A percentile compares a stretch with the other conserved stretches of the same genome.
Evolutionary conservation across 208 protist species (phyloP).

Genomic region (Polymyxa betae): DNA sequence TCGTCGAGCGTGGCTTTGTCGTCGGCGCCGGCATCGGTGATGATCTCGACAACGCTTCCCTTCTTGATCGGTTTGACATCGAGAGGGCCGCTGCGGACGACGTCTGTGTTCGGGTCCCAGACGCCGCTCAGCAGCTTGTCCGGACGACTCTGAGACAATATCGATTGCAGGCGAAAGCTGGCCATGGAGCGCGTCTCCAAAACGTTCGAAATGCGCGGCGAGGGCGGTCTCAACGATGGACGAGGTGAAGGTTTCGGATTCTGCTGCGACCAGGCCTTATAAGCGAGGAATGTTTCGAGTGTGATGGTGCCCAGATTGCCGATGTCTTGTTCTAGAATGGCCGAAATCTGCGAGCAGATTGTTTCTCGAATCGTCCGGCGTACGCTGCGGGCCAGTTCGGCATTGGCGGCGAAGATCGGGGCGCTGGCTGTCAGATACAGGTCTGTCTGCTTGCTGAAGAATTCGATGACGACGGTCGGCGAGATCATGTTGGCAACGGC

Average conservation of each 20-base stretch:
- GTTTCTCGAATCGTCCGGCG: background rate
- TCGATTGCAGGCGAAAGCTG: background rate
- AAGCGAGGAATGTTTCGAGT: background rate
- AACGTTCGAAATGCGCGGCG: background rate
- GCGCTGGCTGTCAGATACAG: background rate
- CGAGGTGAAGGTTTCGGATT: background rate
- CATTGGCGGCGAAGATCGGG: background rate
- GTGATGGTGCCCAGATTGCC: background rate
- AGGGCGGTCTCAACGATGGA: background rate
- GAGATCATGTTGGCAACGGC: background rate
- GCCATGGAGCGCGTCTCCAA: slow-evolving; percentile 20
- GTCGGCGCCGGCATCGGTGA: background rate
- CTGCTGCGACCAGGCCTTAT: background rate
- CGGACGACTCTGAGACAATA: background rate
- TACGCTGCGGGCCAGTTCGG: background rate
- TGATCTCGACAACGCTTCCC: background rate
- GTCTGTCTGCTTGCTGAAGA: background rate
- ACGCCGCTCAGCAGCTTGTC: background rate
- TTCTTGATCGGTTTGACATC: background rate
- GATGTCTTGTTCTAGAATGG: background rate
- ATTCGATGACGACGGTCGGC: background rate
- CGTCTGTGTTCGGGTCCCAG: background rate
- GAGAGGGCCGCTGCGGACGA: background rate
- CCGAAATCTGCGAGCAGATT: background rate
- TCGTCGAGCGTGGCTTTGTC: background rate